phyloP scores from a whole-genome alignment of 2,329 filamentous ascomycete genomes.

The Aspergillus clavatus region DNA sequence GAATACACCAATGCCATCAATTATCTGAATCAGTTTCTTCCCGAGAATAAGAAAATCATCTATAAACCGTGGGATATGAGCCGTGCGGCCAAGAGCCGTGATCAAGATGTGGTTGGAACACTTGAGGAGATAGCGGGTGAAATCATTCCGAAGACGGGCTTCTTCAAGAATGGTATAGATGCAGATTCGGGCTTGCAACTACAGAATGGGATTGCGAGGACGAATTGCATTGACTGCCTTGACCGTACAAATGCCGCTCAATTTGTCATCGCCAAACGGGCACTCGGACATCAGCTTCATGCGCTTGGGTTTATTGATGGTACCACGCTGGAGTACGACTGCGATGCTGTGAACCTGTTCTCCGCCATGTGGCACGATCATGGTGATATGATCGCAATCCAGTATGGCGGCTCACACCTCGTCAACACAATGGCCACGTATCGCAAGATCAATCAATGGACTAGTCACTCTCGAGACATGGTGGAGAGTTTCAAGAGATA shows the following conservation, averaged over 20 bases:
- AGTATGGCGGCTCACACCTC: conserved; percentile 94
- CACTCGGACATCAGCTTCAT: conserved; percentile 85
- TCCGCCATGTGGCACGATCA: conserved; percentile 99
- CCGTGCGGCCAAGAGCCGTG: conserved; percentile 82
- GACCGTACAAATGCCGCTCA: conserved; percentile 97
- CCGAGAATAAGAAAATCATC: conserved; percentile 75
- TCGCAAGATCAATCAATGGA: conserved; percentile 98
- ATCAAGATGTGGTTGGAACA: conserved; percentile 89
- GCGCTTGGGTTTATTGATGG: conserved; percentile 81
- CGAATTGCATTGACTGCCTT: conserved; percentile 96
- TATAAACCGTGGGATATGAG: conserved; percentile 99
- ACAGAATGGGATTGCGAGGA: conserved; percentile 89
- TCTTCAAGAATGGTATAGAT: conserved; percentile 88
- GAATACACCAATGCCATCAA: conserved; percentile 84
- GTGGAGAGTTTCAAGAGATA: conserved; percentile 98
- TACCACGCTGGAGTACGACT: conserved; percentile 82
- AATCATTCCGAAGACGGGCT: conserved; percentile 78
- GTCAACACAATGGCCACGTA: conserved; percentile 99
- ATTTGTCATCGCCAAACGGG: conserved; percentile 94
- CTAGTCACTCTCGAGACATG: conserved; percentile 95
- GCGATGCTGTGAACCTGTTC: conserved; percentile 91
- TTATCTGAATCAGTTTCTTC: conserved; percentile 93
- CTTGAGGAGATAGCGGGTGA: conserved; percentile 86
- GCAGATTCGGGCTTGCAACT: conserved; percentile 61
- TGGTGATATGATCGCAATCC: conserved; percentile 93